A percentile compares a stretch with the other conserved stretches of the same genome.
These are phyloP conservation scores for Agaricus sinodeliciosus DNA, from an alignment of 768 basidiomycete genomes.

Conservation along the genomic window DNA sequence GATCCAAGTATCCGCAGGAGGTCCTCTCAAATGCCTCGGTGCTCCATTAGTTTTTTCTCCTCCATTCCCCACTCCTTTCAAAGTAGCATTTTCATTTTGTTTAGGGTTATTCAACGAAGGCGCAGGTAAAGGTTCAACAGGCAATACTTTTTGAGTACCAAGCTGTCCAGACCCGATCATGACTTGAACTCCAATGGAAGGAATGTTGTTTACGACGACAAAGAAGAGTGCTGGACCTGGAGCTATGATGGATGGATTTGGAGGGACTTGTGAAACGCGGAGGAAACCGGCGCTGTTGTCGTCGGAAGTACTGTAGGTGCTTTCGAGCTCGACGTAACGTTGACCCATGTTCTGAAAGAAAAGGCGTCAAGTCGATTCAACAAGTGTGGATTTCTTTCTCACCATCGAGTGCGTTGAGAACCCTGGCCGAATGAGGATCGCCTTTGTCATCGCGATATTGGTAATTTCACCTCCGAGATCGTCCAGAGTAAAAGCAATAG, in stretches of 20 bases:
- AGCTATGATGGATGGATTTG: constrained; percentile 64
- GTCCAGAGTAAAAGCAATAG: constrained; percentile 46
- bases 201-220: constrained; percentile 73
- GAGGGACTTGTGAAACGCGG: constrained; percentile 66
- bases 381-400: constrained; percentile 10
- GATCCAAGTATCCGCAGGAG: background rate
- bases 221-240: constrained; percentile 68
- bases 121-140: constrained; percentile 13
- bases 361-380: background rate
- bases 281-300: constrained; percentile 46
- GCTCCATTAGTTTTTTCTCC: background rate
- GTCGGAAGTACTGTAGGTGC: constrained; percentile 49
- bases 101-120: background rate
- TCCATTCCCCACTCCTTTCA: background rate
- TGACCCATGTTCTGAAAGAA: constrained; percentile 58
- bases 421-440: constrained; percentile 54
- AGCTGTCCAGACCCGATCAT: constrained; percentile 73
- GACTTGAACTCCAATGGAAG: constrained; percentile 61
- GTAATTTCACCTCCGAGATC: constrained; percentile 44
- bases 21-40: background rate
- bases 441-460: constrained; percentile 43
- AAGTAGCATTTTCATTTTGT: background rate
- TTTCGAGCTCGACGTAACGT: constrained; percentile 60
- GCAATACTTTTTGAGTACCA: constrained; percentile 39
- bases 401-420: constrained; percentile 77